Conservation (phyloP, 2,329 filamentous ascomycete species). For the Aspergillus sp. region DNA sequence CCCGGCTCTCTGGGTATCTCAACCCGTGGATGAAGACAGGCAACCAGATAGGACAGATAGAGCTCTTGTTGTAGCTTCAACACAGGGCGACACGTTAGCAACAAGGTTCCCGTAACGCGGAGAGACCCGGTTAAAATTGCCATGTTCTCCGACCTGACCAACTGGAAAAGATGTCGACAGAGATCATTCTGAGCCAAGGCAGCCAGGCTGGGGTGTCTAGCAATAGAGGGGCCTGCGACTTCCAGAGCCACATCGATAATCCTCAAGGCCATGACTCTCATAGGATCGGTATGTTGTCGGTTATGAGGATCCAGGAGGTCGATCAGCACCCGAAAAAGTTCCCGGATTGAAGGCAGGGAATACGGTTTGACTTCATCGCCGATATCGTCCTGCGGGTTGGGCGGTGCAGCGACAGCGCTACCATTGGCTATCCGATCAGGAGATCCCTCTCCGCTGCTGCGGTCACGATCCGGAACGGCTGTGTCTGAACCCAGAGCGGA, state of each 20-base stretch:
- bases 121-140: constrained; percentile 89
- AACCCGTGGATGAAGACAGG: constrained; percentile 88
- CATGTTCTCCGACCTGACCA: constrained; percentile 95
- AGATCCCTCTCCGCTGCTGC: constrained; percentile 33
- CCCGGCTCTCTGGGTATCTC: constrained; percentile 88
- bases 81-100: constrained; percentile 86
- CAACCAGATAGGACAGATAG: constrained; percentile 89
- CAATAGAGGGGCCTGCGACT: constrained; percentile 92
- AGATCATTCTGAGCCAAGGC: constrained; percentile 87
- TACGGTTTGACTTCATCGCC: constrained; percentile 74
- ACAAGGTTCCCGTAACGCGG: constrained; percentile 83
- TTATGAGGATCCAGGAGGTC: constrained; percentile 93
- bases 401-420: constrained; percentile 31
- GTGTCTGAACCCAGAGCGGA: constrained; percentile 42
- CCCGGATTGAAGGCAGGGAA: constrained; percentile 87
- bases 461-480: constrained; percentile 30
- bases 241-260: constrained; percentile 97
- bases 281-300: constrained; percentile 85
- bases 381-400: constrained; percentile 43
- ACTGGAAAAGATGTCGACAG: constrained; percentile 91
- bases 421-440: constrained; percentile 32
- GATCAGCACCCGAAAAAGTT: constrained; percentile 89
- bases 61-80: constrained; percentile 96
- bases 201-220: constrained; percentile 84
- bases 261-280: constrained; percentile 94